A percentile compares a stretch with the other conserved stretches of the same genome.
Conservation (phyloP, 75 land plant genomes). For the Cupressus sempervirens region DNA sequence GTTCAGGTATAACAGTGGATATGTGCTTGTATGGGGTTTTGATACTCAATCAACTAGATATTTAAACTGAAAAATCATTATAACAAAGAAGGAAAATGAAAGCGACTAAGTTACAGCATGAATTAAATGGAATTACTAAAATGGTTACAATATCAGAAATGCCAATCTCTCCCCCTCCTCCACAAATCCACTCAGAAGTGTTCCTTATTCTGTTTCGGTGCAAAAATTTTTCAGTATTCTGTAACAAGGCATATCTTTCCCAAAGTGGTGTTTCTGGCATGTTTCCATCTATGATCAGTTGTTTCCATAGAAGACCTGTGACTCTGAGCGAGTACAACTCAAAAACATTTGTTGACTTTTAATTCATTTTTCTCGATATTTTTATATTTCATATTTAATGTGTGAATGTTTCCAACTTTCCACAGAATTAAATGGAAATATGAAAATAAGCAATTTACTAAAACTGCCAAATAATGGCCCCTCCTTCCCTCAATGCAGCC, state of each 20-base stretch:
- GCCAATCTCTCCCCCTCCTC: neutral
- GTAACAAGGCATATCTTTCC: neutral
- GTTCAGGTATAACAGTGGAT: neutral
- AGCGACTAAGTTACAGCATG: neutral
- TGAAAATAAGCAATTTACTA: too few species aligned
- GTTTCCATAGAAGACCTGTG: neutral
- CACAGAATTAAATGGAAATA: too few species aligned
- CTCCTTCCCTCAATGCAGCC: too few species aligned
- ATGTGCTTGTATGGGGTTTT: neutral
- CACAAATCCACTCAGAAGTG: too few species aligned
- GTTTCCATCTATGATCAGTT: neutral
- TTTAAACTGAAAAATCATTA: neutral
- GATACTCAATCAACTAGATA: neutral
- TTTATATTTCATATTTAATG: too few species aligned
- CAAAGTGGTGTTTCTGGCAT: neutral
- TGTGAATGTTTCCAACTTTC: too few species aligned
- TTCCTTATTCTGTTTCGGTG: neutral
- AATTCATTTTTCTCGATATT: too few species aligned
- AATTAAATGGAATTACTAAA: neutral
- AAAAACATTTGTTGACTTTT: too few species aligned
- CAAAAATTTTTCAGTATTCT: neutral
- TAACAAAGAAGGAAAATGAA: neutral
- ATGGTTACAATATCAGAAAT: neutral
- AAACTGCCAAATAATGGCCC: too few species aligned
- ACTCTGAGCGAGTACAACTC: neutral